phyloP scores from a whole-genome alignment of 495 filamentous ascomycete species.

The Neurospora sp. region DNA sequence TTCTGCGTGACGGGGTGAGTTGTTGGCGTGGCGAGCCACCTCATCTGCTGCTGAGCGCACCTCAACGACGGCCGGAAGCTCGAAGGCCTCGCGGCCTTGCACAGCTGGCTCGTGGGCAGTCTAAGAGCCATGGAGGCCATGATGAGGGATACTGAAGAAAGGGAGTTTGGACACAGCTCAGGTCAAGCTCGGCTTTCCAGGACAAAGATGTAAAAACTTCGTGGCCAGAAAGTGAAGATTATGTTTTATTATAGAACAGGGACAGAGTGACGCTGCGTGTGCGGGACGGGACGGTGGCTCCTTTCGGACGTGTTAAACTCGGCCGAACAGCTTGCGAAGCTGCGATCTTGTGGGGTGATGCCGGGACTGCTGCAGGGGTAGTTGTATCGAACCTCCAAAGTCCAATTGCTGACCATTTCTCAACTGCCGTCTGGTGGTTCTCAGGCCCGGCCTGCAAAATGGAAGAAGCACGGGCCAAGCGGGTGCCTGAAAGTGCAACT shows the following conservation, averaged over 20 bases:
- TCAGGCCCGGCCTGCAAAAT: background rate
- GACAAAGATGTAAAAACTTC: background rate
- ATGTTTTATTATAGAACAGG: background rate
- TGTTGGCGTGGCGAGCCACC: slow-evolving; percentile 54
- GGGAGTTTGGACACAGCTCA: background rate
- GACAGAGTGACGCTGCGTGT: background rate
- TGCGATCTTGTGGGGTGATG: background rate
- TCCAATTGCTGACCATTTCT: background rate
- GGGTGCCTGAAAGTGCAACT: background rate
- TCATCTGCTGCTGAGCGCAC: slow-evolving; percentile 25
- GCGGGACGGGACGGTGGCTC: background rate
- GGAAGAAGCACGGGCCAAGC: background rate
- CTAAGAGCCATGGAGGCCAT: slow-evolving; percentile 37
- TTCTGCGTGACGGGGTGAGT: slow-evolving; percentile 64
- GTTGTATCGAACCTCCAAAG: background rate
- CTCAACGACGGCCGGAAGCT: slow-evolving; percentile 14
- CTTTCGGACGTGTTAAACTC: background rate
- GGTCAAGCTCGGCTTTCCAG: background rate
- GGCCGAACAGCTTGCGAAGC: background rate
- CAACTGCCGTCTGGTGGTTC: background rate
- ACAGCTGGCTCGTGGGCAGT: slow-evolving; percentile 33
- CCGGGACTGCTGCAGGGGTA: background rate
- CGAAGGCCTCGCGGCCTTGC: slow-evolving; percentile 26
- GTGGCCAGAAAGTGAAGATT: background rate
- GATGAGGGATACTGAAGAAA: background rate